Evolutionary conservation across 441 rosid genomes (phyloP).

Genomic region (Populus hybrid): DNA sequence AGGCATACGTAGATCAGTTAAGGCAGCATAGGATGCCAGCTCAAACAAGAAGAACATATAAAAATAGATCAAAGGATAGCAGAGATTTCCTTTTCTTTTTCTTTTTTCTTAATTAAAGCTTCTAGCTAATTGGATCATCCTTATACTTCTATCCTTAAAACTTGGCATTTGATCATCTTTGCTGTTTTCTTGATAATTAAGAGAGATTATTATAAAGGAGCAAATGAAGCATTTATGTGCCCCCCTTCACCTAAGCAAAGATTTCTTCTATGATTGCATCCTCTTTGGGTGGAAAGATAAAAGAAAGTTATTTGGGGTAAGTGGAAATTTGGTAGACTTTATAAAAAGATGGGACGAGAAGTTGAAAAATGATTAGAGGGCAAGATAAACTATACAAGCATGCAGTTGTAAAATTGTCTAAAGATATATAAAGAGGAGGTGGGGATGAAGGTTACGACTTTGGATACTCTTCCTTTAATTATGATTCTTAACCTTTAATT

Average conservation of each 20-base stretch:
- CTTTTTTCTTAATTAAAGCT: neutral
- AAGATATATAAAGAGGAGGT: neutral
- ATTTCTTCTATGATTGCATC: conserved; percentile 25
- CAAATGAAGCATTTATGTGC: neutral
- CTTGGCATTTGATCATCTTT: neutral
- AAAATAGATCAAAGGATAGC: neutral
- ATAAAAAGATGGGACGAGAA: conserved; percentile 19
- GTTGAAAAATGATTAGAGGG: conserved; percentile 24
- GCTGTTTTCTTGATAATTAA: neutral
- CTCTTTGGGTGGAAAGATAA: conserved; percentile 40
- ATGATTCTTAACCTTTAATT: conserved; percentile 4
- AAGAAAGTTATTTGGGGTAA: conserved; percentile 36
- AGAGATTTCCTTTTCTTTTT: no score
- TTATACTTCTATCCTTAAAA: neutral
- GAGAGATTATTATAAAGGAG: neutral
- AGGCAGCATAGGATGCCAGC: neutral
- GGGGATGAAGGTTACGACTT: conserved; percentile 13
- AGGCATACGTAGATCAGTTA: neutral
- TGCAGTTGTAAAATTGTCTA: neutral
- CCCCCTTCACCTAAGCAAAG: neutral
- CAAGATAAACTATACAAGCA: neutral
- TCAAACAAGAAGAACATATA: neutral
- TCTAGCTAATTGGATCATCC: neutral
- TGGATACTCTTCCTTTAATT: conserved; percentile 28
- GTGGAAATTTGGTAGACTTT: conserved; percentile 25